Conservation (phyloP, 495 filamentous ascomycete genomes). For the Halenospora varia region DNA sequence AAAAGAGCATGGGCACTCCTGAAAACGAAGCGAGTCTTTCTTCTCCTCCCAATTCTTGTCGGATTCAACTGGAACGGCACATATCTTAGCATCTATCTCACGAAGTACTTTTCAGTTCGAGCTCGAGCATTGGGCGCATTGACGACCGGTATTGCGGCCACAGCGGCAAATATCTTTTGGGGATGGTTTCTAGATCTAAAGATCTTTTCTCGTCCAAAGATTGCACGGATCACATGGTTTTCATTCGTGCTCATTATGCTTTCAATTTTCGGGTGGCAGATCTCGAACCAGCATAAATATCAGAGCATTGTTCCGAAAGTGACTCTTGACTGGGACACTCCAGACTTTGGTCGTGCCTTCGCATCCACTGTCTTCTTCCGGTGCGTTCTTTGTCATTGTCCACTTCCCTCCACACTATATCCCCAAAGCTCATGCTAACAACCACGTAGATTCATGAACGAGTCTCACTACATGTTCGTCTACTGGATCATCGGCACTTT, state of each 20-base stretch:
- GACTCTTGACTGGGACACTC: slow-evolving; percentile 36
- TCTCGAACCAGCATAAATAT: slow-evolving; percentile 37
- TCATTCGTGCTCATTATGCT: slow-evolving; percentile 33
- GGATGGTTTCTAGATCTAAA: slow-evolving; percentile 43
- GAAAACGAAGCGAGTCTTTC: slow-evolving; percentile 42
- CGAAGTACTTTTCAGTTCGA: slow-evolving; percentile 56
- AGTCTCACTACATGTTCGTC: slow-evolving; percentile 41
- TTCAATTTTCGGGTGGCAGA: slow-evolving; percentile 34
- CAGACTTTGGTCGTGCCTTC: slow-evolving; percentile 38
- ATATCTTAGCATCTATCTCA: slow-evolving; percentile 55
- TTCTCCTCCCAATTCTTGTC: slow-evolving; percentile 52
- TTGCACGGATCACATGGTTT: slow-evolving; percentile 33
- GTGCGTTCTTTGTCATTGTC: slow-evolving; percentile 9
- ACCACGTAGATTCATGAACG: slow-evolving; percentile 30
- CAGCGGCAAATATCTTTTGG: slow-evolving; percentile 43
- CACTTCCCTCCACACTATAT: neutral
- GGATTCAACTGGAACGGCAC: slow-evolving; percentile 51
- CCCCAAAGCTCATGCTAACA: neutral
- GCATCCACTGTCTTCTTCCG: slow-evolving; percentile 35
- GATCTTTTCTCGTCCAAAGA: slow-evolving; percentile 27
- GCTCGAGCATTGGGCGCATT: slow-evolving; percentile 46
- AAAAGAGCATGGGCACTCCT: slow-evolving; percentile 41
- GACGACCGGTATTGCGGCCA: slow-evolving; percentile 42
- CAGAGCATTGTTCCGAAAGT: slow-evolving; percentile 12
- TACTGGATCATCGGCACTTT: slow-evolving; percentile 49